Percentiles rank a stretch among this genome's conserved stretches.
Conservation (phyloP, 2,329 filamentous ascomycete species). For the Macrophomina pseudophaseolina region DNA sequence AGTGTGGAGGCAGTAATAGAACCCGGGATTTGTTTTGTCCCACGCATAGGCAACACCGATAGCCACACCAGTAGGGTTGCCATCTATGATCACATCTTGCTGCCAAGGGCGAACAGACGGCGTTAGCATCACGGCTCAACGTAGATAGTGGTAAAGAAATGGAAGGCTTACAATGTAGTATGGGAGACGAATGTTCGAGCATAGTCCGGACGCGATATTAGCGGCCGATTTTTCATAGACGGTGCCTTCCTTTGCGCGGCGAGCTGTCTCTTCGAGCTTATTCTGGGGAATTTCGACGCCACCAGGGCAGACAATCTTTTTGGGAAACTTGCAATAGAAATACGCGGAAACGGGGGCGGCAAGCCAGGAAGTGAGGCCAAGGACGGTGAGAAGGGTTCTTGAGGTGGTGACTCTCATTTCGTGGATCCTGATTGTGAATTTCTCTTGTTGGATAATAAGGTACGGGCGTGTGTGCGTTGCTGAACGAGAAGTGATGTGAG, state of each 20-base stretch:
- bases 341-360: neutral
- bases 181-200: neutral
- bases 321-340: neutral
- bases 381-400: neutral
- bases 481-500: neutral
- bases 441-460: too few relatives aligned
- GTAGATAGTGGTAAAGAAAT: too few relatives aligned
- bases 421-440: too few relatives aligned
- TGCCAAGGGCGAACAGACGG: neutral
- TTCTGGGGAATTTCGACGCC: neutral
- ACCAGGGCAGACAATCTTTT: neutral
- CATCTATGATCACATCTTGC: neutral
- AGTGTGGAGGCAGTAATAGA: slow-evolving; percentile 2
- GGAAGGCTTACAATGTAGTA: neutral
- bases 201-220: neutral
- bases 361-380: neutral
- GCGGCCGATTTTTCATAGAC: neutral
- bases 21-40: neutral
- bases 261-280: neutral
- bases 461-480: neutral
- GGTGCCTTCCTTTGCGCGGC: neutral
- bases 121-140: neutral
- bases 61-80: neutral
- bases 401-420: neutral
- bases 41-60: neutral